Percentiles rank a stretch among this genome's conserved stretches.
These are phyloP conservation scores for Suillus ampliporus DNA, from an alignment of 768 basidiomycete species.

Conservation along the genomic window DNA sequence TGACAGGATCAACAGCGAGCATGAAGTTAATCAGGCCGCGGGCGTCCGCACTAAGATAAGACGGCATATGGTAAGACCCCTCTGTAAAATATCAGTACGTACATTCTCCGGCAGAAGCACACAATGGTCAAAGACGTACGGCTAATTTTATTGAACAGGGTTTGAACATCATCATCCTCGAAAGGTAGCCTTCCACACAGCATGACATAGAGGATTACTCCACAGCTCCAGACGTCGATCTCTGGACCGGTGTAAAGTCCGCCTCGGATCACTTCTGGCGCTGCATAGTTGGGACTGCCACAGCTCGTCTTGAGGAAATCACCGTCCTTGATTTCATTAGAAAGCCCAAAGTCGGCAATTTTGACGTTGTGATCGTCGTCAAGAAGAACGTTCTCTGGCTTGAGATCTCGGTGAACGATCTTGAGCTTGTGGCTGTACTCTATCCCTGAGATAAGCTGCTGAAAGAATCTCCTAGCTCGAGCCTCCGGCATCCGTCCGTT, in stretches of 20 bases:
- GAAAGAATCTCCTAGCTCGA: conserved; percentile 93
- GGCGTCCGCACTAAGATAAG: conserved; percentile 80
- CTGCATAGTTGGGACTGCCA: conserved; percentile 98
- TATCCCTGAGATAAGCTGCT: conserved; percentile 97
- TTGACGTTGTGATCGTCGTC: conserved; percentile 91
- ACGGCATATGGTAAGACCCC: conserved; percentile 86
- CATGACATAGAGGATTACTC: conserved; percentile 99
- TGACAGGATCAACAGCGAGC: conserved; percentile 94
- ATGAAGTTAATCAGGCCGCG: conserved; percentile 81
- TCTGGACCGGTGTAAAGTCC: conserved; percentile 96
- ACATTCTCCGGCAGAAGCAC: neutral
- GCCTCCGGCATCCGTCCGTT: conserved; percentile 90
- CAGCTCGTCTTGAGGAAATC: conserved; percentile 97
- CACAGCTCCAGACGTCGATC: conserved; percentile 98
- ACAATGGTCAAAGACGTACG: conserved; percentile 50
- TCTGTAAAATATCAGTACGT: conserved; percentile 51
- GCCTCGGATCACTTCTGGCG: conserved; percentile 96
- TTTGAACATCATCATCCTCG: conserved; percentile 95
- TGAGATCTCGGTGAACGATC: conserved; percentile 97
- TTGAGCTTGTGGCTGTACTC: conserved; percentile 96
- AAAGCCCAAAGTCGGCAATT: conserved; percentile 98
- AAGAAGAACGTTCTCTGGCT: conserved; percentile 93
- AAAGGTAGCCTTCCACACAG: conserved; percentile 94
- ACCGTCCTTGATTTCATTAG: conserved; percentile 95
- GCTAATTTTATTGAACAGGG: conserved; percentile 92